Evolutionary conservation across 176 grass and related monocot genomes (phyloP), one percentile per base, ranked within the genome.

Genomic region (Cenchrus purpureus): DNA sequence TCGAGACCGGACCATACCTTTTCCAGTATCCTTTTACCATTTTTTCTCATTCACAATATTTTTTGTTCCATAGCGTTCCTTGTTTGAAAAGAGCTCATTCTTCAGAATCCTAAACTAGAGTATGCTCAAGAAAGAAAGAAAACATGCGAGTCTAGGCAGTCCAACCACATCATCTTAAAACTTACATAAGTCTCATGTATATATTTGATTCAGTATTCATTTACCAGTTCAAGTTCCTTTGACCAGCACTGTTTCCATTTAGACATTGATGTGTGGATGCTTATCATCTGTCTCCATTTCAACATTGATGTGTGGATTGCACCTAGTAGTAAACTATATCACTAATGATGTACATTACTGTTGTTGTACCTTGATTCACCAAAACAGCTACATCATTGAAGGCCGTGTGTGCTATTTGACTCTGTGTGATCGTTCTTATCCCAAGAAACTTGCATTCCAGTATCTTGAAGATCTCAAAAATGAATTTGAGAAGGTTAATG

Each of bases 361-460:
- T 51, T 74, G 75, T 80, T 80, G 42, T 63, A 34, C 82, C 88
- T 89, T 85, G 48, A 89, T 85, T 85, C 45, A 75, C 37, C 12
- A 48, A 69, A 53, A 83, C 77, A 98, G 95, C 61, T 98, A 98
- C 60, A 98, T 93, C 68, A 95, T 98, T 70, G 95, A 98, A 72
- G 85, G 89, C 25, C 91, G 79, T 78, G 92, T 98, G 50, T 95
- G 95, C 60, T 98, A 98, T 90, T 79, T 98, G 75, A 95, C 95
- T 83, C 93, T 95, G 89, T 98, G 95, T 20, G 95, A 98, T 29
- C 92, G 85, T 50, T 95, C 95, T 72, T 98, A 95, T 89, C 95
- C 92, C n/a, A 98, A 98, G 76, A 98, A 98, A 82, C 92, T 98
- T 76, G 95, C 92, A 59, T 97, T 95, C 83, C 95, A 98, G 73